phyloP scores from a whole-genome alignment of 2,329 filamentous ascomycete species.

The Fusarium gaditjirri region DNA sequence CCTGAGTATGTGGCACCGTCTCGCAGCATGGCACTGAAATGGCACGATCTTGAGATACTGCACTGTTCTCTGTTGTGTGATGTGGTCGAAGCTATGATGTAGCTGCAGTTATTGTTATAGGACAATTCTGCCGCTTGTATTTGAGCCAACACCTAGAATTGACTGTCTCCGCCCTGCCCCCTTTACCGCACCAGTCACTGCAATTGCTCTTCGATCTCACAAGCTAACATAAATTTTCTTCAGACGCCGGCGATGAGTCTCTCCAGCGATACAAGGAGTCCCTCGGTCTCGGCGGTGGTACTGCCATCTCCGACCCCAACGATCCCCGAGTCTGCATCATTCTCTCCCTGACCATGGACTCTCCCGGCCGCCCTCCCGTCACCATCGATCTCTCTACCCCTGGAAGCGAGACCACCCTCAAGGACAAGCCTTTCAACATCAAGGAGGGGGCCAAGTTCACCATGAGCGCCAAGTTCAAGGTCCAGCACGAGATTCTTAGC shows the following conservation, averaged over 20 bases:
- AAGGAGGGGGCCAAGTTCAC: constrained; percentile 95
- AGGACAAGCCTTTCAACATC: constrained; percentile 94
- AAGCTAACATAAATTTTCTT: constrained; percentile 34
- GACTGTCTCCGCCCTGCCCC: background rate
- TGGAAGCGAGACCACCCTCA: constrained; percentile 79
- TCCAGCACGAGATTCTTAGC: constrained; percentile 95
- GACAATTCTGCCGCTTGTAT: background rate
- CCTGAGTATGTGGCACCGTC: constrained; percentile 12
- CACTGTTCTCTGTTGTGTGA: background rate
- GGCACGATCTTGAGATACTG: constrained; percentile 16
- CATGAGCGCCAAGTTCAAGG: constrained; percentile 94
- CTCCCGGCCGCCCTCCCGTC: constrained; percentile 83
- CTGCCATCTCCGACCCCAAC: constrained; percentile 77
- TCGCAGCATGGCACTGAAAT: constrained; percentile 20
- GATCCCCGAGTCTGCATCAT: constrained; percentile 95
- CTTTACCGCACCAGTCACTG: constrained; percentile 4
- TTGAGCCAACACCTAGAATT: background rate
- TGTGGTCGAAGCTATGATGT: background rate
- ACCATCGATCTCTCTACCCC: constrained; percentile 85
- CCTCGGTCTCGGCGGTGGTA: constrained; percentile 83
- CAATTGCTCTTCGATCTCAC: background rate
- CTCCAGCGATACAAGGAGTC: constrained; percentile 98
- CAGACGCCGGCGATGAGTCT: constrained; percentile 84
- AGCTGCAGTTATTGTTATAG: background rate
- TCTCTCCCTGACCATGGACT: constrained; percentile 87